A percentile compares a stretch with the other conserved stretches of the same genome.
Conservation (phyloP, 331 rosid species). For the Quercus tomentella region DNA sequence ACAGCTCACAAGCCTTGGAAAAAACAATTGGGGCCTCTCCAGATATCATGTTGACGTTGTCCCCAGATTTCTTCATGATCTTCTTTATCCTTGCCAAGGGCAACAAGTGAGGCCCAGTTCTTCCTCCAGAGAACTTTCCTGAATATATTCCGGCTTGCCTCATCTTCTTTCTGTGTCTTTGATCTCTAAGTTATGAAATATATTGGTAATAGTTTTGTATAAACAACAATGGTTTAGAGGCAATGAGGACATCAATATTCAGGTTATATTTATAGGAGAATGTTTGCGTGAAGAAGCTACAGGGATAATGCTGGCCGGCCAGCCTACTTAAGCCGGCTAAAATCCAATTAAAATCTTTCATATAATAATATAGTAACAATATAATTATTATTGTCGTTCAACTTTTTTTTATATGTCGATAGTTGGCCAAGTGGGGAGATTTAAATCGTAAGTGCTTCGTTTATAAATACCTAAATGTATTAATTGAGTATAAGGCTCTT, state of each 20-base stretch:
- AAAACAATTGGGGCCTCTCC: slow-evolving; percentile 70
- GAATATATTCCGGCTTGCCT: slow-evolving; percentile 71
- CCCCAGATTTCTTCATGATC: slow-evolving; percentile 66
- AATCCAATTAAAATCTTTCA: neutral
- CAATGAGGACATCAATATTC: no score
- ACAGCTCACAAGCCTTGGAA: slow-evolving; percentile 76
- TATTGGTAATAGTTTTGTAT: no score
- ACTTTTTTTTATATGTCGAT: no score
- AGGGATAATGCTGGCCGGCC: neutral
- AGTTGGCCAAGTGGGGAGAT: no score
- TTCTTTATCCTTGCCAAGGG: slow-evolving; percentile 80
- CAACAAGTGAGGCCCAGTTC: slow-evolving; percentile 53
- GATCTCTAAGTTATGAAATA: no score
- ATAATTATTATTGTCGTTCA: no score
- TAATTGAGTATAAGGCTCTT: no score
- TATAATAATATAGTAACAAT: no score
- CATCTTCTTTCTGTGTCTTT: slow-evolving; percentile 15
- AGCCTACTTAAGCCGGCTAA: neutral
- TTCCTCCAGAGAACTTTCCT: slow-evolving; percentile 30
- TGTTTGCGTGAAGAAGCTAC: neutral
- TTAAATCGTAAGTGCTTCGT: fast-evolving
- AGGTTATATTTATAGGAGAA: no score
- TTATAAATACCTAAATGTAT: no score
- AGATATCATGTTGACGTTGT: slow-evolving; percentile 72
- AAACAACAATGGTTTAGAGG: no score